Conservation (phyloP, 768 basidiomycete species). For the Exsudoporus frostii region DNA sequence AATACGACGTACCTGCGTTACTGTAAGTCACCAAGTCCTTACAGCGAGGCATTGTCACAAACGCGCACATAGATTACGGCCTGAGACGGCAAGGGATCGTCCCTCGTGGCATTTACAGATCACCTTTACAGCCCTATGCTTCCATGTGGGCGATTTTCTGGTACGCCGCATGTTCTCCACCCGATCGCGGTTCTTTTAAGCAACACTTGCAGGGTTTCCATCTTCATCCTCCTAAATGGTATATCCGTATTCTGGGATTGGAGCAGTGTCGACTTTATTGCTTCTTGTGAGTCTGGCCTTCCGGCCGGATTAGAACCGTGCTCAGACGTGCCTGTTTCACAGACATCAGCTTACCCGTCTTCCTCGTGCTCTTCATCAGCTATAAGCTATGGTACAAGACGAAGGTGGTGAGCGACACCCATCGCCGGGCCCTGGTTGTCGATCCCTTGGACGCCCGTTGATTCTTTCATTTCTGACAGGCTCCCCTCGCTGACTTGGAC, state of each 20-base stretch:
- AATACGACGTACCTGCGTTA: constrained; percentile 73
- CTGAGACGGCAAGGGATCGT: constrained; percentile 44
- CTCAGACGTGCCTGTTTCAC: not conserved
- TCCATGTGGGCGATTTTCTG: constrained; percentile 71
- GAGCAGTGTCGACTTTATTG: constrained; percentile 48
- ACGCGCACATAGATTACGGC: constrained; percentile 8
- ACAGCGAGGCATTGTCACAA: constrained; percentile 33
- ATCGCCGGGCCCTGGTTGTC: not conserved
- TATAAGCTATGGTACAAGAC: constrained; percentile 38
- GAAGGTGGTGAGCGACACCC: constrained; percentile 15
- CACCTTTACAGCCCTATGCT: constrained; percentile 60
- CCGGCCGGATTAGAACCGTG: not conserved
- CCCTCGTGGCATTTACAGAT: constrained; percentile 60
- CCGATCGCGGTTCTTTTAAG: not conserved
- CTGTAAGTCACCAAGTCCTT: constrained; percentile 39
- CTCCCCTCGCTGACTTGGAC: constrained; percentile 52
- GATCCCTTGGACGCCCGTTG: not conserved
- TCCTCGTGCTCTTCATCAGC: constrained; percentile 42
- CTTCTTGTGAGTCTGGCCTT: constrained; percentile 34
- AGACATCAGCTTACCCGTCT: constrained; percentile 41
- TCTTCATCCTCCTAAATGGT: constrained; percentile 60
- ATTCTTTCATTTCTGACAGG: constrained; percentile 1
- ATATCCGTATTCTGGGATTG: constrained; percentile 64
- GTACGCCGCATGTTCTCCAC: constrained; percentile 39
- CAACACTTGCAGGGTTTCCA: constrained; percentile 15